A percentile compares a stretch with the other conserved stretches of the same genome.
Evolutionary conservation across 2,329 filamentous ascomycete genomes (phyloP).

Genomic region (Trichoderma oligosporum): DNA sequence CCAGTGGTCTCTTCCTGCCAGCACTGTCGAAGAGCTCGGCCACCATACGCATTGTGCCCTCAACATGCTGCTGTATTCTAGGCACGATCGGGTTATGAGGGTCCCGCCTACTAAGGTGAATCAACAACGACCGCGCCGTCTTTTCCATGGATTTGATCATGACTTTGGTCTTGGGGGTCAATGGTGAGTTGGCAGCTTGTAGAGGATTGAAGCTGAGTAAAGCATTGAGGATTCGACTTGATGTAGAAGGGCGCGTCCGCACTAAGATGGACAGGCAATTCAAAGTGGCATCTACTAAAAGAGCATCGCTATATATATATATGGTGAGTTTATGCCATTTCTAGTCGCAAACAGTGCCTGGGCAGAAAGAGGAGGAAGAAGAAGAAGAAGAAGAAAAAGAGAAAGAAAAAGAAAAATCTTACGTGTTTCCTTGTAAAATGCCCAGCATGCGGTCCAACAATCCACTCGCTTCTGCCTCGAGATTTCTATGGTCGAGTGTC

Average conservation of each 20-base stretch:
- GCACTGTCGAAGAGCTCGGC: conserved; percentile 76
- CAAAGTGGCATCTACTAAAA: conserved; percentile 85
- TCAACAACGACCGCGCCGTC: conserved; percentile 77
- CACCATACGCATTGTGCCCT: conserved; percentile 74
- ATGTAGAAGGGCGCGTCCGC: conserved; percentile 73
- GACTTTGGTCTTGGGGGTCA: conserved; percentile 76
- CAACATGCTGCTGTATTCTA: conserved; percentile 83
- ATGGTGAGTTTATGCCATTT: background rate
- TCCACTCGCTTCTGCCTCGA: conserved; percentile 91
- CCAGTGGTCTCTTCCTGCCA: conserved; percentile 70
- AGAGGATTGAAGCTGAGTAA: conserved; percentile 90
- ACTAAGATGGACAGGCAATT: conserved; percentile 83
- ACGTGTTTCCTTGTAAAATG: conserved; percentile 84
- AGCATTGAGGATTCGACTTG: conserved; percentile 79
- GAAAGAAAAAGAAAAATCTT: conserved; percentile 31
- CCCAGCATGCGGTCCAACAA: conserved; percentile 83
- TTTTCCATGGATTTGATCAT: conserved; percentile 92
- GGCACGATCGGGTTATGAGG: conserved; percentile 70
- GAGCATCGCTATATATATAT: conserved; percentile 66
- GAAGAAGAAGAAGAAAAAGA: conserved; percentile 16
- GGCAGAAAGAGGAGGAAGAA: too few species aligned
- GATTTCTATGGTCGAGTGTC: conserved; percentile 69
- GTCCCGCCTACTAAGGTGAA: conserved; percentile 82
- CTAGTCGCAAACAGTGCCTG: too few species aligned
- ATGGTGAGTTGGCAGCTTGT: conserved; percentile 69